Conservation (phyloP, 1,284 basidiomycete genomes). For the Blastosporella zonata region DNA sequence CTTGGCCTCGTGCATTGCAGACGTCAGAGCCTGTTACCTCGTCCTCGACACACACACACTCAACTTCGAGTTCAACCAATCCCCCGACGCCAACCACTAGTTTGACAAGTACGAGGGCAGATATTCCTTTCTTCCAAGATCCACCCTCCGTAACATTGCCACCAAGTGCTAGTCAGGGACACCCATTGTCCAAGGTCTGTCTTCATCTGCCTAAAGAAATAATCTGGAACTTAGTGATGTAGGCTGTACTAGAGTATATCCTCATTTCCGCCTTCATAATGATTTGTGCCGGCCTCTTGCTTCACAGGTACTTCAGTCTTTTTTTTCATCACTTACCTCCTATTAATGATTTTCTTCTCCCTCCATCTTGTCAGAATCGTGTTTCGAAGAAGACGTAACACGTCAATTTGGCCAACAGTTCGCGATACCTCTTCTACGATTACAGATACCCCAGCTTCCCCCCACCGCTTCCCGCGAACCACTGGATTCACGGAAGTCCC, state of each 20-base stretch:
- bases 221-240: neutral
- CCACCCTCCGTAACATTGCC: constrained; percentile 15
- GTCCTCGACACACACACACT: neutral
- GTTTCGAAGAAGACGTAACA: constrained; percentile 3
- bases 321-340: neutral
- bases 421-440: constrained; percentile 2
- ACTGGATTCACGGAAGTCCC: constrained; percentile 16
- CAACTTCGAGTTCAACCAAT: neutral
- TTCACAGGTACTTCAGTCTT: constrained; percentile 23
- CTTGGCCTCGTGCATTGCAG: constrained; percentile 5
- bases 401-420: constrained; percentile 12
- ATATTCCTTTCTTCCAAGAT: constrained; percentile 25
- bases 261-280: constrained; percentile 25
- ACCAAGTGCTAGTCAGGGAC: constrained; percentile 2
- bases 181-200: constrained; percentile 22
- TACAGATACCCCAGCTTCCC: neutral
- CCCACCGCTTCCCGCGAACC: constrained; percentile 19
- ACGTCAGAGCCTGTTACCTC: neutral
- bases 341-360: neutral
- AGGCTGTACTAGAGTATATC: constrained; percentile 30
- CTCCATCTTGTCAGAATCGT: neutral
- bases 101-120: constrained; percentile 7
- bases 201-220: neutral
- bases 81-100: constrained; percentile 8
- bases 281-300: constrained; percentile 22